Base-by-base conservation (phyloP, 805 yeast genomes). In the Candida glaebosa region DNA sequence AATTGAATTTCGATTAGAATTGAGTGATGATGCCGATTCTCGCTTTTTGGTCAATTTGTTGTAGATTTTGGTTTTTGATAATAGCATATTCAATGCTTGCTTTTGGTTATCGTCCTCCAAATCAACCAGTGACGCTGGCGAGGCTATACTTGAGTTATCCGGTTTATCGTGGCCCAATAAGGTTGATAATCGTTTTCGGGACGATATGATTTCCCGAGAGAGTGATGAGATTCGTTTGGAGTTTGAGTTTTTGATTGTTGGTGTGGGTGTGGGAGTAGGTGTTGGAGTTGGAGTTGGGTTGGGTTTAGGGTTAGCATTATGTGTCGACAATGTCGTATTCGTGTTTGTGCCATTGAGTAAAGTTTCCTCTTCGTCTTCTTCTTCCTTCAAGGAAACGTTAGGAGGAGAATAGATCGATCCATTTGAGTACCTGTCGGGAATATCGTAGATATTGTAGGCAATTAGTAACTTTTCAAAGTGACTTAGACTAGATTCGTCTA, bases 31-130 rank as follows among this genome's bases (percentile, higher is more conserved):
- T 6, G 58, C 47, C 58, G 63, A 67, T 34, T 67, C 72, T 4
- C 73, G 51, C 39, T 63, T 56, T 40, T 63, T 66, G 43, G 59
- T 67, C 18, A 68, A 49, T 41, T 61, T 60, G 43, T 60, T 61
- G 45, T 68, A 69, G 30, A 69, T 51, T 43, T 57, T 56, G 3
- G 71, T 59, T 42, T 68, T 69, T 14, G 66, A 47, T 15, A 54
- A 40, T 19, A 38, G 18, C 3, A 45, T 41, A 20, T 37, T 32
- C 2, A 39, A 6, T 18, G 44, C 33, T 24, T 35, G 38, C 12
- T 19, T 5, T 6, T 35, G 5, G 6, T 3, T 8, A 6, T 24
- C 38, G 7, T 34, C 37, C 7, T 34, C 37, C 12, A 12, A 25
- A 25, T 25, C 9, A 25, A 9, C 12, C 28, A 25, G 12, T 9